Conservation (phyloP, 2,329 filamentous ascomycete genomes). For the Aspergillus jensenii region DNA sequence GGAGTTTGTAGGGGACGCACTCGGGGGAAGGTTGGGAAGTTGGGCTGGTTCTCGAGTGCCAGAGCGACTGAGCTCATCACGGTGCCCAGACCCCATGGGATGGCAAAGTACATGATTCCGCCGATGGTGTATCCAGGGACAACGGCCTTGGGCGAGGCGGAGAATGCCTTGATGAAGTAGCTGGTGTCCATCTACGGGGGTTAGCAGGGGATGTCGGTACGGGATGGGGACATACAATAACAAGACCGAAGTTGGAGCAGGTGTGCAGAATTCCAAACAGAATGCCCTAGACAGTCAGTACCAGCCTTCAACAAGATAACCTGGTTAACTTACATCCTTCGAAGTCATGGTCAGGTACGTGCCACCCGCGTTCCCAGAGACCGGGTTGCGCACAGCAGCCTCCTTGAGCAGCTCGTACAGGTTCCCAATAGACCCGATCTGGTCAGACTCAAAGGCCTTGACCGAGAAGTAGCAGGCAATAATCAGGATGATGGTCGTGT, state of each 20-base stretch:
- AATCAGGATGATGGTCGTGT: slow-evolving; percentile 56
- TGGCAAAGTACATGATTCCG: slow-evolving; percentile 55
- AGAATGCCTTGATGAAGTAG: slow-evolving; percentile 56
- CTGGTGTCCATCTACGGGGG: slow-evolving; percentile 50
- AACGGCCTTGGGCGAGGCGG: slow-evolving; percentile 47
- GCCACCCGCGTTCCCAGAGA: slow-evolving; percentile 54
- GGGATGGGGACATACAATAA: slow-evolving; percentile 38
- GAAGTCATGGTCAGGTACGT: slow-evolving; percentile 59
- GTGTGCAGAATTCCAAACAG: slow-evolving; percentile 53
- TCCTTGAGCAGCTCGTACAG: slow-evolving; percentile 53
- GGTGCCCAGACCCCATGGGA: slow-evolving; percentile 54
- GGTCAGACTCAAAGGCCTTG: slow-evolving; percentile 45
- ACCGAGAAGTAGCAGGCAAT: slow-evolving; percentile 52
- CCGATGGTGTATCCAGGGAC: slow-evolving; percentile 55
- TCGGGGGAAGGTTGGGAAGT: slow-evolving; percentile 56
- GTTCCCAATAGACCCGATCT: slow-evolving; percentile 49
- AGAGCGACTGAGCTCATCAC: slow-evolving; percentile 51
- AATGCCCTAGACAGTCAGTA: slow-evolving; percentile 40
- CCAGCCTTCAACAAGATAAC: too few species aligned
- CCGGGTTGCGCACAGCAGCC: slow-evolving; percentile 46
- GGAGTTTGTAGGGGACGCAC: slow-evolving; percentile 22
- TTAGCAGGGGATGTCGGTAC: neutral
- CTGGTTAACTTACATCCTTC: slow-evolving; percentile 26
- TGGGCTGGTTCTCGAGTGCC: slow-evolving; percentile 47
- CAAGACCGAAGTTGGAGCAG: slow-evolving; percentile 52